Percentiles rank a stretch among this genome's conserved stretches.
These are phyloP conservation scores for Nidularia pulvinata DNA, from an alignment of 768 basidiomycete genomes.

Conservation along the genomic window DNA sequence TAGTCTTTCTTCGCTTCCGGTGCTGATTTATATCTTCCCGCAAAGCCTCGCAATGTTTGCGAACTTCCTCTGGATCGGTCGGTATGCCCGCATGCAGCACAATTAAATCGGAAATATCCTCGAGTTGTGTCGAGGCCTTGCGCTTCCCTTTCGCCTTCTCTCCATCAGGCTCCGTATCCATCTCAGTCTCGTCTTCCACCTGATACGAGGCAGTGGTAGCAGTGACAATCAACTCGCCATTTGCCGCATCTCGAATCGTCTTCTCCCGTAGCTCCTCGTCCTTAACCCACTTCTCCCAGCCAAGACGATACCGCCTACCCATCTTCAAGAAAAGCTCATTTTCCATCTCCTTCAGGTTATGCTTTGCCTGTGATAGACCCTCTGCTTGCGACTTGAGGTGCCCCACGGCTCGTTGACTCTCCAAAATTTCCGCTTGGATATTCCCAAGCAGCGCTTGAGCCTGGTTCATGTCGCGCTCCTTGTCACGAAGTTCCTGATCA, in stretches of 20 bases:
- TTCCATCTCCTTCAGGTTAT: constrained; percentile 61
- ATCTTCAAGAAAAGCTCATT: constrained; percentile 70
- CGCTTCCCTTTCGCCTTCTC: constrained; percentile 57
- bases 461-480: constrained; percentile 89
- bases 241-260: constrained; percentile 58
- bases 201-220: constrained; percentile 42
- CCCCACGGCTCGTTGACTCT: constrained; percentile 74
- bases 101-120: constrained; percentile 67
- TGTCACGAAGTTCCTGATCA: constrained; percentile 89
- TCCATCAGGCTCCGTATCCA: constrained; percentile 28
- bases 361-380: constrained; percentile 59
- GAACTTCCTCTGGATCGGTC: constrained; percentile 52
- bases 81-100: constrained; percentile 59
- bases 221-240: constrained; percentile 52
- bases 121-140: constrained; percentile 43
- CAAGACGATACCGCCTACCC: constrained; percentile 78
- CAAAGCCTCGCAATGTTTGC: constrained; percentile 55
- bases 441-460: constrained; percentile 84
- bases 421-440: constrained; percentile 89
- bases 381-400: constrained; percentile 73
- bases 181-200: constrained; percentile 45
- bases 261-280: constrained; percentile 83
- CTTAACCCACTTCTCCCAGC: constrained; percentile 93
- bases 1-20: constrained; percentile 64
- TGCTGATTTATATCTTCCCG: constrained; percentile 66